Conservation (phyloP, 192 early-diverging fungal species). For the Rhizoclosmatium globosum region DNA sequence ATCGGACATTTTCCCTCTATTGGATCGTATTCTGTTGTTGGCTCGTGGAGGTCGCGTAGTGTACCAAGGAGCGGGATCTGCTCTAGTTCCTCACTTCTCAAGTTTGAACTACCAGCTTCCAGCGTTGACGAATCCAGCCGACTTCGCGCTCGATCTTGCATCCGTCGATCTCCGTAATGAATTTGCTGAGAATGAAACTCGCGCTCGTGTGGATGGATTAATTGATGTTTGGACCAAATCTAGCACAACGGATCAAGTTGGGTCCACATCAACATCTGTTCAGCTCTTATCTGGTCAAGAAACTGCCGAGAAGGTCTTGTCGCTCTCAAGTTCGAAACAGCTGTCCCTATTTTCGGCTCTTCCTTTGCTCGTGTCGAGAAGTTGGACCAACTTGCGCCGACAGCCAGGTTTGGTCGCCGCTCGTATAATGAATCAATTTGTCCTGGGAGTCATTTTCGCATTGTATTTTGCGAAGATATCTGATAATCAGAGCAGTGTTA, state of each 20-base stretch:
- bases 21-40: slow-evolving; percentile 56
- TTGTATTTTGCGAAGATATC: slow-evolving; percentile 43
- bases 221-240: slow-evolving; percentile 27
- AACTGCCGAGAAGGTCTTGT: background rate
- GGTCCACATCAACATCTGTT: background rate
- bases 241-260: background rate
- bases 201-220: slow-evolving; percentile 32
- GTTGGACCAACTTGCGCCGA: slow-evolving; percentile 39
- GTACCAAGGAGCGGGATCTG: slow-evolving; percentile 37
- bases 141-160: slow-evolving; percentile 52
- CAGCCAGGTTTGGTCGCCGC: slow-evolving; percentile 40
- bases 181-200: slow-evolving; percentile 27
- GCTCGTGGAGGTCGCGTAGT: slow-evolving; percentile 41
- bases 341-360: slow-evolving; percentile 29
- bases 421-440: slow-evolving; percentile 46
- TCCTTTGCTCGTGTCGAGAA: slow-evolving; percentile 39
- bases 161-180: slow-evolving; percentile 47
- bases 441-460: slow-evolving; percentile 43
- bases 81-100: slow-evolving; percentile 47
- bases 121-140: slow-evolving; percentile 48
- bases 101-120: slow-evolving; percentile 36
- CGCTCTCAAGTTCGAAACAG: background rate
- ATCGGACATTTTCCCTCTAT: slow-evolving; percentile 76
- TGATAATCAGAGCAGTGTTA: slow-evolving; percentile 38
- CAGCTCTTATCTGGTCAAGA: background rate